Evolutionary conservation across 2,329 filamentous ascomycete species (phyloP).

Genomic region (Paramyrothecium sp.): DNA sequence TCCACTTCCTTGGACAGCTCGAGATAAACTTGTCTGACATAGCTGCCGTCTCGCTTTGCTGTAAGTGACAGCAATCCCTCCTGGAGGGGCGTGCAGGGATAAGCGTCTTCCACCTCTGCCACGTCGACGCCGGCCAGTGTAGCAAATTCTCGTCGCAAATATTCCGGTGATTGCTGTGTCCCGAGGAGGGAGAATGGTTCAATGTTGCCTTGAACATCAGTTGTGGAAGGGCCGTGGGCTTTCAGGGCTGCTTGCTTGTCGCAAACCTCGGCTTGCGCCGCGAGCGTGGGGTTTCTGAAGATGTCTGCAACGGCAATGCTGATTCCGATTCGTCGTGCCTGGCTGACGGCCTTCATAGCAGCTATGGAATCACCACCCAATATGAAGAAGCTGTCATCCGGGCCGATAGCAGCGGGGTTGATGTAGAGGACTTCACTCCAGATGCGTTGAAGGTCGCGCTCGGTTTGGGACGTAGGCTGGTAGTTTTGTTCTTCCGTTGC

Average conservation of each 20-base stretch:
- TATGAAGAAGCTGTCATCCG: constrained; percentile 22
- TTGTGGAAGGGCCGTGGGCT: background rate
- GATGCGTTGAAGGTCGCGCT: constrained; percentile 2
- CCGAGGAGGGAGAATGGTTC: background rate
- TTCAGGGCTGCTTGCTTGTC: background rate
- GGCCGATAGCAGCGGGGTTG: constrained; percentile 21
- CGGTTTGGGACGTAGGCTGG: background rate
- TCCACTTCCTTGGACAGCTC: background rate
- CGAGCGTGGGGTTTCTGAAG: constrained; percentile 2
- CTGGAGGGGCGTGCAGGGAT: constrained; percentile 33
- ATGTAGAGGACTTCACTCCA: constrained; percentile 13
- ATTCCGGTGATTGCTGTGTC: background rate
- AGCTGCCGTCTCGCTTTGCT: constrained; percentile 6
- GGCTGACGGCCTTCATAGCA: constrained; percentile 17
- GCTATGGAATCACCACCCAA: constrained; percentile 23
- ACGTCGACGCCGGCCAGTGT: background rate
- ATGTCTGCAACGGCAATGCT: constrained; percentile 7
- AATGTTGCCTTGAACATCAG: background rate
- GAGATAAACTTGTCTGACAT: constrained; percentile 1
- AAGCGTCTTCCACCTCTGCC: background rate
- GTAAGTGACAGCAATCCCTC: constrained; percentile 48
- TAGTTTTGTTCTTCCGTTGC: background rate
- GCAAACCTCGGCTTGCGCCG: background rate
- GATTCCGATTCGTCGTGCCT: constrained; percentile 5
- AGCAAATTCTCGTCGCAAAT: background rate